Evolutionary conservation across 441 rosid species (phyloP).

Genomic region (Mallotus repandus): DNA sequence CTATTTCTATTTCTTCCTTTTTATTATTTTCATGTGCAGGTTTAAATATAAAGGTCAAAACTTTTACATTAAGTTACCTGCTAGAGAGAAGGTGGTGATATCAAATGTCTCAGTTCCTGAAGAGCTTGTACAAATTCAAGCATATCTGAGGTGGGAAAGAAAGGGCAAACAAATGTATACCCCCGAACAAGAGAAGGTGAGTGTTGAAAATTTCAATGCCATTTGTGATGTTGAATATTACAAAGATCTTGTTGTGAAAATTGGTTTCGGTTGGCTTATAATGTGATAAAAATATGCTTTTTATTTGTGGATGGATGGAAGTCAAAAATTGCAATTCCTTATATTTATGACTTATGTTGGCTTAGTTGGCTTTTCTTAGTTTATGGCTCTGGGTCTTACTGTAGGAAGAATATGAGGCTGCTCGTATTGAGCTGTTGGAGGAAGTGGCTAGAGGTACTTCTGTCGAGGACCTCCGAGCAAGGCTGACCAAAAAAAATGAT

Average conservation of each 20-base stretch:
- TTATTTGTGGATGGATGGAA: slow-evolving; percentile 3
- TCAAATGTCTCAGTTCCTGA: slow-evolving; percentile 70
- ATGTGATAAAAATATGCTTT: background rate
- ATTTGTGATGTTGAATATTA: background rate
- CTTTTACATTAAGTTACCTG: slow-evolving; percentile 67
- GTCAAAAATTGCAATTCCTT: background rate
- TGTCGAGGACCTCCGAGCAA: slow-evolving; percentile 65
- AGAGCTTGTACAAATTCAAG: slow-evolving; percentile 93
- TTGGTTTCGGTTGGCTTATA: background rate
- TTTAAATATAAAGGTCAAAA: slow-evolving; percentile 55
- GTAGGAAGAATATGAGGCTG: slow-evolving; percentile 96
- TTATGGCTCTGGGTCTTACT: slow-evolving; percentile 12
- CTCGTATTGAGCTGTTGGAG: slow-evolving; percentile 77
- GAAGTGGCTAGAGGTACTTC: slow-evolving; percentile 81
- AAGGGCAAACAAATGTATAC: slow-evolving; percentile 85
- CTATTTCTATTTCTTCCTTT: background rate
- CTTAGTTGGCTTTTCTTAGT: background rate
- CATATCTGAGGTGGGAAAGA: slow-evolving; percentile 97
- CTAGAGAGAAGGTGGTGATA: slow-evolving; percentile 36
- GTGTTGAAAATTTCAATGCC: slow-evolving; percentile 13
- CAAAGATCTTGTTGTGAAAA: background rate
- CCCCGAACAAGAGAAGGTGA: slow-evolving; percentile 93
- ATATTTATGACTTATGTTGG: background rate
- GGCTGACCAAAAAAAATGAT: slow-evolving; percentile 52
- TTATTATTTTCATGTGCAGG: slow-evolving; percentile 25